A percentile compares a stretch with the other conserved stretches of the same genome.
Conservation (phyloP, 2,329 filamentous ascomycete genomes). For the Cadophora gregata region DNA sequence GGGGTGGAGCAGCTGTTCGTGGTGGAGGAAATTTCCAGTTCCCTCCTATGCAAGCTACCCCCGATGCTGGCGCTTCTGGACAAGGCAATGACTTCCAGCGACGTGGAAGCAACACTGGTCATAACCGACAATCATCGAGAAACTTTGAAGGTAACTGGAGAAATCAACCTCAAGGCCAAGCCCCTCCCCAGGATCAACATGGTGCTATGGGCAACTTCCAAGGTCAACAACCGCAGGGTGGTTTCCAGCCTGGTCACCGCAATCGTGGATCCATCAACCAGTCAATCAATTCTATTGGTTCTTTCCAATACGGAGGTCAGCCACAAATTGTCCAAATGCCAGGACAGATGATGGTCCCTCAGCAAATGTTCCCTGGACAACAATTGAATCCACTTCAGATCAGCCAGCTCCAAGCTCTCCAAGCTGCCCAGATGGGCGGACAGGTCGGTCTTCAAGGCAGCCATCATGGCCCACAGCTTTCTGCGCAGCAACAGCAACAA, state of each 20-base stretch:
- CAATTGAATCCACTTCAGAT: slow-evolving; percentile 88
- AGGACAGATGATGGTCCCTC: slow-evolving; percentile 83
- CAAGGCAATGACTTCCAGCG: slow-evolving; percentile 70
- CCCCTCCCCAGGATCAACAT: slow-evolving; percentile 56
- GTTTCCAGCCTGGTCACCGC: slow-evolving; percentile 93
- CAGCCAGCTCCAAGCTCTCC: slow-evolving; percentile 88
- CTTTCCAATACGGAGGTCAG: slow-evolving; percentile 88
- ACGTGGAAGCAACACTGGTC: slow-evolving; percentile 71
- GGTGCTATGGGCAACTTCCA: slow-evolving; percentile 69
- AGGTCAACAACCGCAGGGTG: slow-evolving; percentile 72
- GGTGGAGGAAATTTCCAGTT: slow-evolving; percentile 78
- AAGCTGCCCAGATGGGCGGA: slow-evolving; percentile 83
- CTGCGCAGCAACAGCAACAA: slow-evolving; percentile 80
- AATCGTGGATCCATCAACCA: slow-evolving; percentile 83
- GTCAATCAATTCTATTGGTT: slow-evolving; percentile 81
- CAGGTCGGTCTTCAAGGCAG: slow-evolving; percentile 72
- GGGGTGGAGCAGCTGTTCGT: slow-evolving; percentile 63
- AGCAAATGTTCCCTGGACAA: slow-evolving; percentile 83
- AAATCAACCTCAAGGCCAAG: slow-evolving; percentile 67
- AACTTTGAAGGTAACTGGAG: slow-evolving; percentile 99
- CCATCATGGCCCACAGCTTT: slow-evolving; percentile 72
- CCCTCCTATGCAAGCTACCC: slow-evolving; percentile 58
- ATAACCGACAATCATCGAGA: slow-evolving; percentile 81
- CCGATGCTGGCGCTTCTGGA: slow-evolving; percentile 55
- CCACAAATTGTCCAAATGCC: slow-evolving; percentile 87